Evolutionary conservation across 257 asterid genomes (phyloP).

Genomic region (Mitragyna speciosa): DNA sequence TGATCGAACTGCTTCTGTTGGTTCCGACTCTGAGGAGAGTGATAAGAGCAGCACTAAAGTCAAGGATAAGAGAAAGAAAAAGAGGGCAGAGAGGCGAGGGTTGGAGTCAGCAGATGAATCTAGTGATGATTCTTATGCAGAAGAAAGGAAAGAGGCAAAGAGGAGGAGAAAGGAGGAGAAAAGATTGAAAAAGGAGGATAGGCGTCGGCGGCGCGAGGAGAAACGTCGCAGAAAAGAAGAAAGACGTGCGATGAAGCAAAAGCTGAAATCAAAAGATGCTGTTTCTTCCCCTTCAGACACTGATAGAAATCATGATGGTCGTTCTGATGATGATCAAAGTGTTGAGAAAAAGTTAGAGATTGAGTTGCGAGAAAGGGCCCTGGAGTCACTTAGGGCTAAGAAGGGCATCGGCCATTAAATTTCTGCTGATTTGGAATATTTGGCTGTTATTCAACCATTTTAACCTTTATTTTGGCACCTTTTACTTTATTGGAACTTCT

Average conservation of each 20-base stretch:
- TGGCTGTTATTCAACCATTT: slow-evolving; percentile 25
- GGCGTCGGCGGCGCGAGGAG: slow-evolving; percentile 68
- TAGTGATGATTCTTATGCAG: slow-evolving; percentile 70
- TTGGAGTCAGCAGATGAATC: slow-evolving; percentile 58
- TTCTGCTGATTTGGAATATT: slow-evolving; percentile 36
- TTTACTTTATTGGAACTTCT: slow-evolving; percentile 42
- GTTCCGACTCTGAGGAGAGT: slow-evolving; percentile 52
- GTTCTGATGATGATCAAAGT: slow-evolving; percentile 54
- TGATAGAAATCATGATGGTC: slow-evolving; percentile 32
- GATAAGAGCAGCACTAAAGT: slow-evolving; percentile 42
- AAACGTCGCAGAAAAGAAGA: slow-evolving; percentile 65
- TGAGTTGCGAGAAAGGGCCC: slow-evolving; percentile 95
- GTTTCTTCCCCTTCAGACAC: slow-evolving; percentile 53
- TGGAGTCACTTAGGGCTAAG: slow-evolving; percentile 88
- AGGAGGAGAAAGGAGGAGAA: slow-evolving; percentile 81
- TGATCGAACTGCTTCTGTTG: slow-evolving; percentile 40
- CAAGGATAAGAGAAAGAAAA: slow-evolving; percentile 66
- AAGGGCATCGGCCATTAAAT: slow-evolving; percentile 63
- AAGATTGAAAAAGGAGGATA: slow-evolving; percentile 67
- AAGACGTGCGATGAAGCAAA: slow-evolving; percentile 59
- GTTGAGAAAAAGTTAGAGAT: slow-evolving; percentile 83
- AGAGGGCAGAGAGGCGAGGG: slow-evolving; percentile 49
- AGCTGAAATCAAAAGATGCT: slow-evolving; percentile 51
- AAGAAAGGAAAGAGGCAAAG: slow-evolving; percentile 74
- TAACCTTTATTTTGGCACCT: slow-evolving; percentile 31